Evolutionary conservation across 805 yeast genomes (phyloP).

Genomic region (Nakazawaea laoshanensis): DNA sequence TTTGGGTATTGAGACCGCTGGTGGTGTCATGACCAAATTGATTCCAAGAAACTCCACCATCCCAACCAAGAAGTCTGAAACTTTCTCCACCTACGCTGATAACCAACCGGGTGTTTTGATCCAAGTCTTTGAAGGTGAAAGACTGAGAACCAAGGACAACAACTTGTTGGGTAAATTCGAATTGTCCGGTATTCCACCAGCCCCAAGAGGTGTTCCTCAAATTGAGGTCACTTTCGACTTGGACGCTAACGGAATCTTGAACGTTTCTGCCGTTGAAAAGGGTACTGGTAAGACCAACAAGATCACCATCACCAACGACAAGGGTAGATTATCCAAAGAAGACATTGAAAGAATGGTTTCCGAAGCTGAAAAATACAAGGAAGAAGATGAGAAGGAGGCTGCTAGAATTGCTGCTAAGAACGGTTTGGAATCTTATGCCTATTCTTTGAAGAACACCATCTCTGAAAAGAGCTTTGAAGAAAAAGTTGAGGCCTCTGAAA

Average conservation of each 20-base stretch:
- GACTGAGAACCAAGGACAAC: constrained; percentile 93
- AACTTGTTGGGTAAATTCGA: constrained; percentile 96
- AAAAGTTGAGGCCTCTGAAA: constrained; percentile 45
- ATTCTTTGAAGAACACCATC: constrained; percentile 81
- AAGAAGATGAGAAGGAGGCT: constrained; percentile 93
- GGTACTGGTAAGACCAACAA: constrained; percentile 97
- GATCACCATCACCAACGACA: constrained; percentile 97
- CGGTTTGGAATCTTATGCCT: constrained; percentile 91
- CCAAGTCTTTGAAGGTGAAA: constrained; percentile 98
- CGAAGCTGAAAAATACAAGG: constrained; percentile 96
- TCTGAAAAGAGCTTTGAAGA: constrained; percentile 71
- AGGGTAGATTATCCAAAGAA: constrained; percentile 96
- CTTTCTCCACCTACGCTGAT: constrained; percentile 94
- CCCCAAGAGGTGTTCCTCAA: constrained; percentile 98
- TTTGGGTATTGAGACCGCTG: constrained; percentile 96
- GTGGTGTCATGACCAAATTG: constrained; percentile 98
- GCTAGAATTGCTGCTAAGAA: constrained; percentile 89
- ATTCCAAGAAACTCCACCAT: constrained; percentile 97
- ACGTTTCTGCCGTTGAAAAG: constrained; percentile 94
- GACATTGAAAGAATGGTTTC: constrained; percentile 97
- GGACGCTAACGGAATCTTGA: constrained; percentile 96
- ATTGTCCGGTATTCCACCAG: constrained; percentile 94
- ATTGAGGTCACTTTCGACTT: constrained; percentile 95
- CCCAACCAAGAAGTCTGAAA: constrained; percentile 96
- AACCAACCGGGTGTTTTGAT: constrained; percentile 98